Conservation (phyloP, 495 filamentous ascomycete species). For the Aspergillus heteromorphus region DNA sequence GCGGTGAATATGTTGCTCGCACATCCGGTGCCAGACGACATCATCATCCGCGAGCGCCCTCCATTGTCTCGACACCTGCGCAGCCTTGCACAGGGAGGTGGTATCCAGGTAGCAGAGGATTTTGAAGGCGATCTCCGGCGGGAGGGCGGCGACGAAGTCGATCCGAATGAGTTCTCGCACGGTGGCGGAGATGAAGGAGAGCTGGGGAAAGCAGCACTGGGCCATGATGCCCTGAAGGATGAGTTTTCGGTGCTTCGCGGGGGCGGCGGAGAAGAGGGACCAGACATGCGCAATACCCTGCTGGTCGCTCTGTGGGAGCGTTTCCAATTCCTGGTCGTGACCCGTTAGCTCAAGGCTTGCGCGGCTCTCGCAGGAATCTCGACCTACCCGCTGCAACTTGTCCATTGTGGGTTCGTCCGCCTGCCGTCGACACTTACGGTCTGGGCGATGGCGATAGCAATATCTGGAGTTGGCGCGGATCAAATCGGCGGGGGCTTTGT, state of each 20-base stretch:
- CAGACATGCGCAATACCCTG: conserved; percentile 93
- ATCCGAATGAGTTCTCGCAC: conserved; percentile 91
- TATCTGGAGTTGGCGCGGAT: conserved; percentile 70
- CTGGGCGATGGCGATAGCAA: conserved; percentile 93
- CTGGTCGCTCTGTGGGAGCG: conserved; percentile 74
- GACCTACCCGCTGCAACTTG: conserved; percentile 74
- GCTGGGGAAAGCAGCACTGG: conserved; percentile 95
- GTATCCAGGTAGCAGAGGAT: conserved; percentile 91
- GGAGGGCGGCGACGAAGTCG: conserved; percentile 85
- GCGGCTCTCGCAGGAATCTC: neutral
- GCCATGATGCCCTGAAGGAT: conserved; percentile 94
- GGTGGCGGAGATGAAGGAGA: conserved; percentile 81
- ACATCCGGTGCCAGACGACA: conserved; percentile 98
- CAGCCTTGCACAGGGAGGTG: conserved; percentile 92
- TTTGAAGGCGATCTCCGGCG: conserved; percentile 86
- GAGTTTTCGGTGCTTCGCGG: conserved; percentile 84
- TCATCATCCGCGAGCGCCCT: conserved; percentile 86
- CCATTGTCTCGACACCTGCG: conserved; percentile 91
- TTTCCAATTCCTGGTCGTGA: conserved; percentile 64
- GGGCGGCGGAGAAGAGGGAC: conserved; percentile 95
- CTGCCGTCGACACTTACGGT: conserved; percentile 86
- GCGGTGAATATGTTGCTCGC: conserved; percentile 93
- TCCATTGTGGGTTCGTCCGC: conserved; percentile 95
- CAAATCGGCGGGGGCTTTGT: conserved; percentile 24
- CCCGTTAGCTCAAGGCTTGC: conserved; percentile 9